Conservation (phyloP, 176 grass and related monocot species). For the Zoysia pacifica region DNA sequence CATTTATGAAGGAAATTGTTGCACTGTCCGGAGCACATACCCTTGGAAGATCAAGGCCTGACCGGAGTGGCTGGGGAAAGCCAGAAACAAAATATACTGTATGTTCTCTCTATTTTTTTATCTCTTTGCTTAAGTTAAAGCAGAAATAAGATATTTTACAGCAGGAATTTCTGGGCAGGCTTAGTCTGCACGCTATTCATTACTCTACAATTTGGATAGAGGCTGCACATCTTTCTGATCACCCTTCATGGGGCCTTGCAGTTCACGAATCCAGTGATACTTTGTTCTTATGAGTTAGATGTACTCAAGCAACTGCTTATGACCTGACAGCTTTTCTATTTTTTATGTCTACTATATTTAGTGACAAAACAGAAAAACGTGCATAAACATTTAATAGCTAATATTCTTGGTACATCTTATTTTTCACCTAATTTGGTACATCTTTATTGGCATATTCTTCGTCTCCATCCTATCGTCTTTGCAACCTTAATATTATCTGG, state of each 20-base stretch:
- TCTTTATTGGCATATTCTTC: neutral
- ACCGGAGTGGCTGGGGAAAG: slow-evolving; percentile 95
- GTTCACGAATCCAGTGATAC: neutral
- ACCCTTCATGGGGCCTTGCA: neutral
- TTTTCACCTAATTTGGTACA: neutral
- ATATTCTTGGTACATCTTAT: neutral
- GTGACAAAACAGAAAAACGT: neutral
- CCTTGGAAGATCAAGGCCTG: slow-evolving; percentile 78
- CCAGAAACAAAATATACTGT: slow-evolving; percentile 96
- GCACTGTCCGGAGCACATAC: slow-evolving; percentile 92
- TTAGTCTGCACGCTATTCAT: neutral
- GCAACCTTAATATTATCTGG: neutral
- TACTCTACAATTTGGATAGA: slow-evolving; percentile 7
- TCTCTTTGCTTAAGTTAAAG: slow-evolving; percentile 35
- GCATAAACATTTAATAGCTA: neutral
- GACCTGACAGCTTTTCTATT: neutral
- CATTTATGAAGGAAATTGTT: slow-evolving; percentile 76
- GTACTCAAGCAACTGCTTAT: neutral
- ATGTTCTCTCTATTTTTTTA: slow-evolving; percentile 27
- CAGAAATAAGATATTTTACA: neutral
- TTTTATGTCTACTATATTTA: neutral
- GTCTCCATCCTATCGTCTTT: neutral
- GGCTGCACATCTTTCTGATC: neutral
- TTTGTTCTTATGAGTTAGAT: neutral
- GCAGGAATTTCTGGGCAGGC: slow-evolving; percentile 3